phyloP scores from a whole-genome alignment of 768 basidiomycete species.

The Hericium erinaceus region DNA sequence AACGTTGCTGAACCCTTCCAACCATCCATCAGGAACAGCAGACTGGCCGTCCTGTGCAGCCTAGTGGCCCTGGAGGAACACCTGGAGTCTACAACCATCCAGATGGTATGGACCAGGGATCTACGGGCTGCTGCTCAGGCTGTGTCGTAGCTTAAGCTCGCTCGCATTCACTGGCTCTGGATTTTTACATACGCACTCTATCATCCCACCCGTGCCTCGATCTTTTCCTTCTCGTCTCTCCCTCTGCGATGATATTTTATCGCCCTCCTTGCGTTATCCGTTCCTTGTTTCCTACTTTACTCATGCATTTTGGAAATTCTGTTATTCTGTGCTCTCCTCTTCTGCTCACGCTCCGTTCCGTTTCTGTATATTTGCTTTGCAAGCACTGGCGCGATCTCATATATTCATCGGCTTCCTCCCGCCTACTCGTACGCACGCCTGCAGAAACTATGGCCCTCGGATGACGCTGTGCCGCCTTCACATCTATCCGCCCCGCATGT shows the following conservation, averaged over 20 bases:
- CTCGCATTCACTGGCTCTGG: not conserved
- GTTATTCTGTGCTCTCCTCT: not conserved
- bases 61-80: constrained; percentile 29
- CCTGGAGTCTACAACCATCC: constrained; percentile 40
- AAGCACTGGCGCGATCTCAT: not conserved
- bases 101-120: constrained; percentile 44
- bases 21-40: constrained; percentile 52
- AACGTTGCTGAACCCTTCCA: not conserved
- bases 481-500: no score
- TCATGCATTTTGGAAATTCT: not conserved
- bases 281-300: not conserved
- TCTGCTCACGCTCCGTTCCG: not conserved
- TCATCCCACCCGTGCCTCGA: constrained; percentile 6
- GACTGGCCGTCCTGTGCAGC: constrained; percentile 58
- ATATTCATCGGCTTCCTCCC: no score
- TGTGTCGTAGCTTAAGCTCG: constrained; percentile 47
- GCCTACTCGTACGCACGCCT: no score
- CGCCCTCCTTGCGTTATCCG: not conserved
- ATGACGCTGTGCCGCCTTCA: no score
- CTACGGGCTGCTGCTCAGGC: constrained; percentile 55
- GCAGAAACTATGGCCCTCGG: no score
- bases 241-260: not conserved
- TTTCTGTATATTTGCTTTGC: not conserved
- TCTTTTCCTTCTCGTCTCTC: not conserved
- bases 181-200: constrained; percentile 8